Evolutionary conservation across 192 early-diverging fungal genomes (phyloP).

Genomic region (Cladochytrium replicatum): DNA sequence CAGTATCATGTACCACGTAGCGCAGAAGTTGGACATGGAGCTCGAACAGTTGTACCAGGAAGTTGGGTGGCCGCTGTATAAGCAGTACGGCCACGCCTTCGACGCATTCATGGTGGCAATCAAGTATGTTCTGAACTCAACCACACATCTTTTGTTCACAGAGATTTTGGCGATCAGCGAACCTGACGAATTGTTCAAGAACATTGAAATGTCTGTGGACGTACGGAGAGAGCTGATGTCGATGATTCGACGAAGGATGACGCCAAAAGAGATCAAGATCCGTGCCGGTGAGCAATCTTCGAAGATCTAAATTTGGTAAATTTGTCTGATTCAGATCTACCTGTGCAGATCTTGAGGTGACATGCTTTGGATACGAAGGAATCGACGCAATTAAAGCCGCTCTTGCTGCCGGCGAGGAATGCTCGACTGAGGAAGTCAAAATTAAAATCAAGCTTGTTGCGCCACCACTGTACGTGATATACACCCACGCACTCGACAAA

Average conservation of each 20-base stretch:
- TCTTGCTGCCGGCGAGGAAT: conserved; percentile 73
- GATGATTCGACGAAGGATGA: conserved; percentile 83
- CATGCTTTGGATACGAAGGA: conserved; percentile 88
- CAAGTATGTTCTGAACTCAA: conserved; percentile 37
- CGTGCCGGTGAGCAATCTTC: conserved; percentile 61
- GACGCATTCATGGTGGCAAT: conserved; percentile 95
- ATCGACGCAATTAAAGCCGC: conserved; percentile 92
- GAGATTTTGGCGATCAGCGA: conserved; percentile 45
- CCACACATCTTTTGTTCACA: background rate
- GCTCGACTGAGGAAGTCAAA: conserved; percentile 62
- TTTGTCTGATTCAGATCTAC: no score
- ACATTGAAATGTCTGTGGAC: conserved; percentile 51
- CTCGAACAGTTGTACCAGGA: conserved; percentile 74
- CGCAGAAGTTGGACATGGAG: conserved; percentile 70
- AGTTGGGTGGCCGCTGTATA: conserved; percentile 91
- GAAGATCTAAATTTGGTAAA: no score
- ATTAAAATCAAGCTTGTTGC: conserved; percentile 86
- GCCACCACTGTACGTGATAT: conserved; percentile 89
- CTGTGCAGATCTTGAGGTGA: conserved; percentile 74
- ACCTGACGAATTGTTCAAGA: conserved; percentile 76
- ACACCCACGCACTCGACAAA: conserved; percentile 78
- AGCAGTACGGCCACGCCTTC: conserved; percentile 91
- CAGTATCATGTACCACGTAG: conserved; percentile 78
- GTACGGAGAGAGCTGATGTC: conserved; percentile 64
- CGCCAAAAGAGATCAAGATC: conserved; percentile 92